Conservation (phyloP, 805 yeast species). For the Metschnikowia colocasiae region DNA sequence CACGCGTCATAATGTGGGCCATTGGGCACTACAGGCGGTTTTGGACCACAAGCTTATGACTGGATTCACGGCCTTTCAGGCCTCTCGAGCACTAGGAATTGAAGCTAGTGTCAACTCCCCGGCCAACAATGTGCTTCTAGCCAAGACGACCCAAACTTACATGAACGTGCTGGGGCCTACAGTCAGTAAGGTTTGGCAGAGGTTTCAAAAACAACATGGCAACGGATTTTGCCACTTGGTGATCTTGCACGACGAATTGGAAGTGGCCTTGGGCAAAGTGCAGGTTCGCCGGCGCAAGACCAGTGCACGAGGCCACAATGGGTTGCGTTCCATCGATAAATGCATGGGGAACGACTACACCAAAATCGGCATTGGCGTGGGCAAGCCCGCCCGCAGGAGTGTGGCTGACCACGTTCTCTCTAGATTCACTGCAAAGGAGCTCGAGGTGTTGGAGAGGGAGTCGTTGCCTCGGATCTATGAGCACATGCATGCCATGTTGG, state of each 20-base stretch:
- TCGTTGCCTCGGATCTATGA: slow-evolving; percentile 41
- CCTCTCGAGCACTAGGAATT: slow-evolving; percentile 1
- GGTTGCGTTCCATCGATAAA: slow-evolving; percentile 57
- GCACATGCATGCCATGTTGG: slow-evolving; percentile 34
- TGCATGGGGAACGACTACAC: slow-evolving; percentile 50
- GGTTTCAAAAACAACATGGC: slow-evolving; percentile 19
- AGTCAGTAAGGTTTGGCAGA: slow-evolving; percentile 46
- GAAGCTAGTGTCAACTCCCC: neutral
- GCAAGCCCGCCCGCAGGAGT: slow-evolving; percentile 51
- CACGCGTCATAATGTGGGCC: slow-evolving; percentile 82
- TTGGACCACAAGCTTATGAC: slow-evolving; percentile 58
- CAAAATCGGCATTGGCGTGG: slow-evolving; percentile 77
- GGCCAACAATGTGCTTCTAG: slow-evolving; percentile 30
- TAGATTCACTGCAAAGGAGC: slow-evolving; percentile 46
- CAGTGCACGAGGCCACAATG: slow-evolving; percentile 81
- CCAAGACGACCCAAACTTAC: slow-evolving; percentile 49
- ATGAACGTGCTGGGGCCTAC: slow-evolving; percentile 75
- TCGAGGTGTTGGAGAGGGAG: slow-evolving; percentile 33
- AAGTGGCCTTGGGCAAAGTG: slow-evolving; percentile 59
- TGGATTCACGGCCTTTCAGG: slow-evolving; percentile 20
- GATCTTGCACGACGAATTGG: slow-evolving; percentile 77
- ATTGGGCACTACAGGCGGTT: slow-evolving; percentile 43
- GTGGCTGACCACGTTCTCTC: slow-evolving; percentile 65
- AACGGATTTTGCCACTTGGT: slow-evolving; percentile 38
- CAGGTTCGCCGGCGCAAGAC: slow-evolving; percentile 59